These are phyloP conservation scores for Murraya paniculata DNA, from an alignment of 345 rosid genomes.

Conservation along the genomic window DNA sequence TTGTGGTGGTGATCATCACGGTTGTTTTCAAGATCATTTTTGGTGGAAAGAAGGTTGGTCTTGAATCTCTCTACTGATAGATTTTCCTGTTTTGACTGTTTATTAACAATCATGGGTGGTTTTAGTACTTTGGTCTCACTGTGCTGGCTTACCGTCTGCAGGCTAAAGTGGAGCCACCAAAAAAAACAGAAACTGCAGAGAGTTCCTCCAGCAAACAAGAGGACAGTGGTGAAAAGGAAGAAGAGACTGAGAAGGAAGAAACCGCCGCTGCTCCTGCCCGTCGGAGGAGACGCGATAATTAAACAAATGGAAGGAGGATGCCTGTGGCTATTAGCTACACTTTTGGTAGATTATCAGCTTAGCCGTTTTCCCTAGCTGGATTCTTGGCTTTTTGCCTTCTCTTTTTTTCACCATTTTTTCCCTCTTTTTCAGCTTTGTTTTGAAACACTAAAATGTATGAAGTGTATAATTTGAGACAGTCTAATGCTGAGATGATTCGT, in stretches of 20 bases:
- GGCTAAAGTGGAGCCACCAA: constrained; percentile 41
- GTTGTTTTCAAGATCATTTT: constrained; percentile 32
- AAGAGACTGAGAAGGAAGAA: constrained; percentile 46
- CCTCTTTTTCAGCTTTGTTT: not conserved
- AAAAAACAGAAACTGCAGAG: constrained; percentile 41
- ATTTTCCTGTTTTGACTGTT: not conserved
- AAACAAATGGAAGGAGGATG: not conserved
- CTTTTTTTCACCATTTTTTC: not conserved
- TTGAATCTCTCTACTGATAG: not conserved
- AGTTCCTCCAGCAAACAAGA: constrained; percentile 38
- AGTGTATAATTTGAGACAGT: constrained; percentile 33
- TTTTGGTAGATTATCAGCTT: constrained; percentile 27
- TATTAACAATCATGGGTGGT: not conserved
- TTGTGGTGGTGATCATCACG: constrained; percentile 29
- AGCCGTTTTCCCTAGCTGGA: constrained; percentile 25
- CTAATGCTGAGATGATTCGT: not conserved
- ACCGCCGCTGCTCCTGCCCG: constrained; percentile 37
- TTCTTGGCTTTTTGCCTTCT: constrained; percentile 5
- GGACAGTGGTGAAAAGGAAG: constrained; percentile 37
- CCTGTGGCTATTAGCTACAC: constrained; percentile 7
- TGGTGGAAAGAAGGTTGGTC: constrained; percentile 68
- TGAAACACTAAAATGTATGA: constrained; percentile 17
- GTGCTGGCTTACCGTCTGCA: constrained; percentile 8
- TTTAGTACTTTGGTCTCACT: too few relatives aligned
- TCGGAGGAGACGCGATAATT: constrained; percentile 65